A percentile compares a stretch with the other conserved stretches of the same genome.
Conservation (phyloP, 768 basidiomycete species). For the Lactarius hengduanensis region DNA sequence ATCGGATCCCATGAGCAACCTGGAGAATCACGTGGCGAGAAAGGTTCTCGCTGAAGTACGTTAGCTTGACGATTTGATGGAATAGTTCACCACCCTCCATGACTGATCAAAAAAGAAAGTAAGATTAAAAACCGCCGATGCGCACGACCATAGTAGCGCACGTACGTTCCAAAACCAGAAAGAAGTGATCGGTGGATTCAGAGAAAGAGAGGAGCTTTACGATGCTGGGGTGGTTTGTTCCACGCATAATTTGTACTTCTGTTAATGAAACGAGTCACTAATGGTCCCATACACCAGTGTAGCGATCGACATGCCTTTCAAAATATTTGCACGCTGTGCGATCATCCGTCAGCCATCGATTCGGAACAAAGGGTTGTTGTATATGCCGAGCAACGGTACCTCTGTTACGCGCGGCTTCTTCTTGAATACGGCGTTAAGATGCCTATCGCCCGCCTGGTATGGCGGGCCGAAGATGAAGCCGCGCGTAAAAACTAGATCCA, state of each 20-base stretch:
- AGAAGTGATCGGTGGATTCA: constrained; percentile 92
- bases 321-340: constrained; percentile 88
- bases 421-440: constrained; percentile 92
- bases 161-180: constrained; percentile 87
- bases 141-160: constrained; percentile 26
- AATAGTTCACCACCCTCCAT: constrained; percentile 99
- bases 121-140: neutral
- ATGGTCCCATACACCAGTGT: neutral
- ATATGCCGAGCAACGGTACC: constrained; percentile 55
- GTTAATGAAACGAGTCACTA: constrained; percentile 18
- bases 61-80: constrained; percentile 98
- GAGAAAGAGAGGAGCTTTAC: constrained; percentile 91
- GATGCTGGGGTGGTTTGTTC: constrained; percentile 86
- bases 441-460: constrained; percentile 82
- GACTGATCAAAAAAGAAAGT: constrained; percentile 47
- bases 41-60: constrained; percentile 98
- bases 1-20: constrained; percentile 89
- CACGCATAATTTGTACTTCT: constrained; percentile 99
- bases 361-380: constrained; percentile 26
- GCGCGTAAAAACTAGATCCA: constrained; percentile 29
- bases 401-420: constrained; percentile 97
- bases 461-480: constrained; percentile 29
- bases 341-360: constrained; percentile 30
- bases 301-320: constrained; percentile 66
- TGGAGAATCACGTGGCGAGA: constrained; percentile 96